Conservation (phyloP, 805 yeast genomes). For the Pichia phayaonensis region DNA sequence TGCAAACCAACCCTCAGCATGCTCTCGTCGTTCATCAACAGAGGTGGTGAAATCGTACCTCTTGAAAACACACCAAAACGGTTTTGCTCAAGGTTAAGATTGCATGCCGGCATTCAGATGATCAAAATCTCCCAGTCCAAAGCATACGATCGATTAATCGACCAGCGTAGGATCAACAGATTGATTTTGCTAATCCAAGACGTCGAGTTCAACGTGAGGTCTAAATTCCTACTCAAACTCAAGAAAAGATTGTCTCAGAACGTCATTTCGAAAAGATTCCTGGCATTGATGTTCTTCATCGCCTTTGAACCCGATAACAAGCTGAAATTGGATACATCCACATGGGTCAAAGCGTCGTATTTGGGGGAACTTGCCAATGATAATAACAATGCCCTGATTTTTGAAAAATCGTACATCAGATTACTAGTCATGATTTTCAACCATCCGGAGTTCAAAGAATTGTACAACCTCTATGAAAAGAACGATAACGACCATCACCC, state of each 20-base stretch:
- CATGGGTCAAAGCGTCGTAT: slow-evolving; percentile 66
- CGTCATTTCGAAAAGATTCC: slow-evolving; percentile 53
- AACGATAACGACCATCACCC: slow-evolving; percentile 6
- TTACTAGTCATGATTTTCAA: slow-evolving; percentile 67
- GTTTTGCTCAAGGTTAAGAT: slow-evolving; percentile 54
- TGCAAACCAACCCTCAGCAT: slow-evolving; percentile 63
- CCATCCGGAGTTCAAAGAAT: slow-evolving; percentile 54
- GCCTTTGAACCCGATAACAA: slow-evolving; percentile 65
- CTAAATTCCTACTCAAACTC: slow-evolving; percentile 39
- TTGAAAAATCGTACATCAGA: slow-evolving; percentile 63
- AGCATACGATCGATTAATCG: slow-evolving; percentile 43
- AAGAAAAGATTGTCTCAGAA: slow-evolving; percentile 45
- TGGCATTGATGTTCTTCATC: slow-evolving; percentile 61
- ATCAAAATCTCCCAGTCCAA: slow-evolving; percentile 57
- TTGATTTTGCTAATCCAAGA: slow-evolving; percentile 61
- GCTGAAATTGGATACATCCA: slow-evolving; percentile 43
- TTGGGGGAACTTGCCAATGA: slow-evolving; percentile 24
- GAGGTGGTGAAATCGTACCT: slow-evolving; percentile 69
- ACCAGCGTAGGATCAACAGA: slow-evolving; percentile 43
- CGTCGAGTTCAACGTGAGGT: slow-evolving; percentile 50
- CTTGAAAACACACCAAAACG: slow-evolving; percentile 49
- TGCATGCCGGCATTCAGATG: slow-evolving; percentile 59
- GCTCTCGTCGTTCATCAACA: slow-evolving; percentile 56
- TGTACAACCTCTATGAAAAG: slow-evolving; percentile 17
- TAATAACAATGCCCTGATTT: slow-evolving; percentile 35